Evolutionary conservation across 2,329 filamentous ascomycete genomes (phyloP).

Genomic region (Fusarium compactum): DNA sequence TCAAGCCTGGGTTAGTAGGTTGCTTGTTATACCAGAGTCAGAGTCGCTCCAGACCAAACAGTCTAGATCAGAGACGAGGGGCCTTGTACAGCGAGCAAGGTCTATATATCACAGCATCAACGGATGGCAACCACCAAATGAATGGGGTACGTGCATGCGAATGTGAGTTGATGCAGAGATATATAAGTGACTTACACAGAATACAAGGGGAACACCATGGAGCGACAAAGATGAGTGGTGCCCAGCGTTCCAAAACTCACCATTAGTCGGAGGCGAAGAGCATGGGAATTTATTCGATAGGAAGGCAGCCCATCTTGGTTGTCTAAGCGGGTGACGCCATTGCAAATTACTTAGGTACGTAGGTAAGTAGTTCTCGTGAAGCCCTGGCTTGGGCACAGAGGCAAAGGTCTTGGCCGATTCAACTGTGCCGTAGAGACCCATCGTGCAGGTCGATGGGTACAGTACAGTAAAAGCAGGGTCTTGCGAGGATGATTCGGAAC

Average conservation of each 20-base stretch:
- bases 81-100: constrained; percentile 32
- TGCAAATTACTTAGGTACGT: constrained; percentile 10
- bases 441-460: constrained; percentile 23
- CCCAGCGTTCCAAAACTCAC: constrained; percentile 44
- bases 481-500: constrained; percentile 33
- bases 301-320: constrained; percentile 37
- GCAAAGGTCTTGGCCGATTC: constrained; percentile 15
- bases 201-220: constrained; percentile 46
- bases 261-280: constrained; percentile 31
- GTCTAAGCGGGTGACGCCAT: constrained; percentile 46
- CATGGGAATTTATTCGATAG: constrained; percentile 42
- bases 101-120: constrained; percentile 32
- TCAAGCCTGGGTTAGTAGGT: constrained; percentile 39
- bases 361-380: constrained; percentile 1
- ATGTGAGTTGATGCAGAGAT: constrained; percentile 33
- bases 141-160: constrained; percentile 42
- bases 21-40: constrained; percentile 25
- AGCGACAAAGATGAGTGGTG: constrained; percentile 43
- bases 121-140: constrained; percentile 42
- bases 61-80: constrained; percentile 14
- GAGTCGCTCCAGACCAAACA: constrained; percentile 28
- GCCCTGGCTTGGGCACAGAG: constrained; percentile 9
- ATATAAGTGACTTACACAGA: constrained; percentile 46
- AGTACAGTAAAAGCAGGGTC: constrained; percentile 30
- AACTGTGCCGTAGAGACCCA: constrained; percentile 17